A percentile compares a stretch with the other conserved stretches of the same genome.
These are phyloP conservation scores for Blastobotrys chiropterorum DNA, from an alignment of 805 yeast genomes.

Conservation along the genomic window DNA sequence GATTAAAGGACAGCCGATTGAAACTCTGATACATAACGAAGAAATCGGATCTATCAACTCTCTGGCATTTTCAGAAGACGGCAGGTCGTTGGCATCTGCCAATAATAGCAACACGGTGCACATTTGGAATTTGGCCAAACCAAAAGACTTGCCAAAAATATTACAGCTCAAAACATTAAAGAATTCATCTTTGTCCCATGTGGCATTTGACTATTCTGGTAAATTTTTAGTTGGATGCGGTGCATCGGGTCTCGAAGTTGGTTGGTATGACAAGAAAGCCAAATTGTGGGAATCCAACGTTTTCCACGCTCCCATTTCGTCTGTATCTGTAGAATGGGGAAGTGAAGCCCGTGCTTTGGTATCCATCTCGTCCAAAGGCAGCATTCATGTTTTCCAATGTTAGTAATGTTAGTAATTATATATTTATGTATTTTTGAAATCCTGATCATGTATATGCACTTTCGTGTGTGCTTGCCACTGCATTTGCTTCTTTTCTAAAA, in stretches of 20 bases:
- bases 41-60: slow-evolving; percentile 27
- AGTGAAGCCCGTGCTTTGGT: slow-evolving; percentile 12
- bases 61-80: slow-evolving; percentile 55
- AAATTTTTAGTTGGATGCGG: slow-evolving; percentile 21
- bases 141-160: slow-evolving; percentile 1
- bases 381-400: slow-evolving; percentile 8
- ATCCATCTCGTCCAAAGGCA: slow-evolving; percentile 18
- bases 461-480: no score
- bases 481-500: no score
- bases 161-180: slow-evolving; percentile 13
- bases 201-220: slow-evolving; percentile 27
- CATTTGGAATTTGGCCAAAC: slow-evolving; percentile 47
- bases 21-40: slow-evolving; percentile 4
- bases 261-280: slow-evolving; percentile 36
- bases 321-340: slow-evolving; percentile 16
- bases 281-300: slow-evolving; percentile 31
- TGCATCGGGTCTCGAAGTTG: slow-evolving; percentile 26
- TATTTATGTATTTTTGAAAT: background rate
- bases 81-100: slow-evolving; percentile 50
- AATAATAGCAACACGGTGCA: slow-evolving; percentile 28
- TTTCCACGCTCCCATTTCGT: background rate
- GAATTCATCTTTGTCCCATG: slow-evolving; percentile 8
- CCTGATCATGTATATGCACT: no score
- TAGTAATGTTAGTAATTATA: background rate
- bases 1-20: slow-evolving; percentile 30